These are phyloP conservation scores for Flaveria trinervia DNA, from an alignment of 129 eudicot species.

Conservation along the genomic window DNA sequence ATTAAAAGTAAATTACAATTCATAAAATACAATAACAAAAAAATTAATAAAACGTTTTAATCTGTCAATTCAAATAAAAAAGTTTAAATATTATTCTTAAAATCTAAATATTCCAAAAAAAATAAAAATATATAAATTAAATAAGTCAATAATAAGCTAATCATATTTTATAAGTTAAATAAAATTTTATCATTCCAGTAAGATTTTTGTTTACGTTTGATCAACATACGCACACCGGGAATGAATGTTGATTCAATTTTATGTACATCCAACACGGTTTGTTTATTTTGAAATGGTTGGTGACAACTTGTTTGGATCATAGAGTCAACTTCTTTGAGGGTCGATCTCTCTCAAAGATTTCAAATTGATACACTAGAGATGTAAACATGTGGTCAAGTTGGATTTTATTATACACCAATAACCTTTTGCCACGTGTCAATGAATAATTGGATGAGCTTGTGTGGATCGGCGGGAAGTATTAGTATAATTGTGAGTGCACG, in stretches of 20 bases:
- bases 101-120: too few relatives aligned
- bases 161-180: too few relatives aligned
- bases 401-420: constrained; percentile 2
- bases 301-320: not conserved
- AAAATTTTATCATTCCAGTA: too few relatives aligned
- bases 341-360: not conserved
- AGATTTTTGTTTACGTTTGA: too few relatives aligned
- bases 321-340: constrained; percentile 5
- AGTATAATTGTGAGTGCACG: constrained; percentile 43
- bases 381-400: not conserved
- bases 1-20: too few relatives aligned
- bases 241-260: not conserved
- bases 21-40: too few relatives aligned
- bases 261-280: not conserved
- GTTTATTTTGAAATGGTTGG: not conserved
- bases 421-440: constrained; percentile 5
- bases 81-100: too few relatives aligned
- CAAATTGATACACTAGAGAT: not conserved
- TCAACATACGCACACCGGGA: not conserved
- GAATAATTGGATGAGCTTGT: not conserved
- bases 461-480: constrained; percentile 32
- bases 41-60: too few relatives aligned
- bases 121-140: too few relatives aligned
- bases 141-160: too few relatives aligned
- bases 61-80: too few relatives aligned